Conservation (phyloP, 2,329 filamentous ascomycete species). For the Diaporthe velutina region DNA sequence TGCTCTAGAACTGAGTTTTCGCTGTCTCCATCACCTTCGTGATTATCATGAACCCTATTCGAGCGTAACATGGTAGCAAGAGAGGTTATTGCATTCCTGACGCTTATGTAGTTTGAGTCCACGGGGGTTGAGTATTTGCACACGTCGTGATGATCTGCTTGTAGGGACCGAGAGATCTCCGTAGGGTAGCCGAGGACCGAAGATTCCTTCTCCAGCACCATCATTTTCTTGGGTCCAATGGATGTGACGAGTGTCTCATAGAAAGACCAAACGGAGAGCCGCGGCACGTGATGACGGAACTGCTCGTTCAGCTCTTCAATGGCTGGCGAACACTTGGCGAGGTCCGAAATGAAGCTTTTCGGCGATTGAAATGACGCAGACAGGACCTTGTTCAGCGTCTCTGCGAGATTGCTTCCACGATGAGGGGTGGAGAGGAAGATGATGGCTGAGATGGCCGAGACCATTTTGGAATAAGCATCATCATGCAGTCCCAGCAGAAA, state of each 20-base stretch:
- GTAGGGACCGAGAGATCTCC: not conserved
- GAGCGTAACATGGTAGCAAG: not conserved
- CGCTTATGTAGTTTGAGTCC: not conserved
- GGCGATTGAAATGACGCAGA: not conserved
- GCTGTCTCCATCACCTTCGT: not conserved
- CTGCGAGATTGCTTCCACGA: constrained; percentile 47
- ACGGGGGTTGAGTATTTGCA: not conserved
- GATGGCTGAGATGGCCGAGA: constrained; percentile 31
- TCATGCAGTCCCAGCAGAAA: constrained; percentile 44
- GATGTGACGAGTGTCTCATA: not conserved
- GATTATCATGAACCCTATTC: not conserved
- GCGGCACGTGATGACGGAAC: not conserved
- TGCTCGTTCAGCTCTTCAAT: constrained; percentile 10
- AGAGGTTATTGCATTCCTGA: not conserved
- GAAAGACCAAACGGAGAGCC: not conserved
- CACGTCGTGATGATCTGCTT: constrained; percentile 13
- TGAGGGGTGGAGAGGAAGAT: constrained; percentile 52
- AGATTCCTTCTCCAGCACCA: not conserved
- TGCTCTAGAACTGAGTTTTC: not conserved
- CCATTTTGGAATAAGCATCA: not conserved
- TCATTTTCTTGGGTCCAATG: not conserved
- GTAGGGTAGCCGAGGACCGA: not conserved
- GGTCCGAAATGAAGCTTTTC: not conserved
- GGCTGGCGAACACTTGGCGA: not conserved
- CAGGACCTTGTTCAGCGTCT: constrained; percentile 47